Base-by-base conservation (phyloP, 2,329 filamentous ascomycete species). In the Hirsutella minnesotensis region DNA sequence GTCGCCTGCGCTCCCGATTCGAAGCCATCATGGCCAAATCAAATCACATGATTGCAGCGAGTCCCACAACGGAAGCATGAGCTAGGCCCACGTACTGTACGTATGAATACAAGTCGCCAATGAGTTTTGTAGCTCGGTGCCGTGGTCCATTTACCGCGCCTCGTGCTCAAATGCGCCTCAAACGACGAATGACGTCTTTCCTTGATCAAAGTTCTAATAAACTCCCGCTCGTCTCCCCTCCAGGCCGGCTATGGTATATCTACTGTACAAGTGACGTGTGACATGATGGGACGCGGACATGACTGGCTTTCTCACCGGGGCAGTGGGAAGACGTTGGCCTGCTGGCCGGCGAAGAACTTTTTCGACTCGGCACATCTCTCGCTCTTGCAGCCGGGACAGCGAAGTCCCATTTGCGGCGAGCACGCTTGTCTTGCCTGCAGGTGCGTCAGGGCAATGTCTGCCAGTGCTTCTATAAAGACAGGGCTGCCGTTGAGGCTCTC, bases 331-430 rank as follows among this genome's bases (percentile, higher is more conserved):
- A 61, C 45, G 24, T 49, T 51, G 45, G 49, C 52, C 46, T 64
- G 58, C 48, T 66, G 62, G 39, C 57, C 56, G 7, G 72, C 71
- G 56, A 81, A 83, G 59, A 81, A 82, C 53, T 73, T 76, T 63
- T 83, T 84, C 41, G 80, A 81, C 63, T 89, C 87, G 43, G 81
- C 63, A 63, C 92, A 98, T 53, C 82, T 77, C 56, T 94, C 86
- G 58, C 85, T 96, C 64, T 79, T 89, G 67, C 92, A 98, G 5
- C 86, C 89, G 2, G 94, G 92, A 66, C 92, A 98, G 53, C 92
- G 79, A 52, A 98, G 66, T 9, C 79, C 79, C 86, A 98, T 88
- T 66, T 96, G 92, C 44, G 70, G 69, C 24, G 86, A 94, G 60
- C 85, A 90, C 9, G 68, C 58, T 9, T 68, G 53, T 5, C 83